Evolutionary conservation across 75 land plant genomes (phyloP), one percentile per base, ranked within the genome.

Genomic region (Gnetum montanum): DNA sequence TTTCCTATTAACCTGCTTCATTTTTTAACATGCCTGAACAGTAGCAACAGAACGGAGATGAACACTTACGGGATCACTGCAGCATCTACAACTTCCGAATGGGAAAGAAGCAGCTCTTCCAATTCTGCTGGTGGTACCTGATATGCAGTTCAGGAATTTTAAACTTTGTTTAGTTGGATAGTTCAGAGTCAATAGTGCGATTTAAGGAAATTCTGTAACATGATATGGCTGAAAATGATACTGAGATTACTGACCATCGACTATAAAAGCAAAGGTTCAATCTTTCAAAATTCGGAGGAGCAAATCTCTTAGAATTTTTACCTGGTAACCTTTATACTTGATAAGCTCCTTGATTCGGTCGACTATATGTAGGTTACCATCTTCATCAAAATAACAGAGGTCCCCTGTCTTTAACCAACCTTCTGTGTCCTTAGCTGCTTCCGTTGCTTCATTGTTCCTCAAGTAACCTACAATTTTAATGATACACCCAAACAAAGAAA

Each of bases 351-450:
- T 82, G 1, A 82, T 25, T 20, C 81, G 49, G 61, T 82, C 82
- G 3, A 82, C 72, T 27, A 82, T 57, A 54, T 26, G 74, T 11
- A 82, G 66, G 44, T 20, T 59, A 10, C 86, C 86, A 0, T 77
- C 69, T 0, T 47, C 34, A 50, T 82, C 75, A 58, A 77, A 24
- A 24, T 70, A 77, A 23, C 73, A 75, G 2, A 82, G 18, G 55
- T 82, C 86, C 2, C 86, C 86, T 0, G 86, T 82, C 41, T 70
- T 75, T 48, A 77, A 50, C 86, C 86, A 82, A 3, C 86, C 81
- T 18, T 77, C 81, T 1, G 44, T 11, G 34, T 37, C 62, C 34
- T 74, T 29, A 24, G 67, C 58, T 29, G 61, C 50, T 11, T 64
- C 54, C 24, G 83, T 79, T 31, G 74, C 78, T 34, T 60, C 68